Base-by-base conservation (phyloP, 2,329 filamentous ascomycete species). In the Trichophyton rubrum region DNA sequence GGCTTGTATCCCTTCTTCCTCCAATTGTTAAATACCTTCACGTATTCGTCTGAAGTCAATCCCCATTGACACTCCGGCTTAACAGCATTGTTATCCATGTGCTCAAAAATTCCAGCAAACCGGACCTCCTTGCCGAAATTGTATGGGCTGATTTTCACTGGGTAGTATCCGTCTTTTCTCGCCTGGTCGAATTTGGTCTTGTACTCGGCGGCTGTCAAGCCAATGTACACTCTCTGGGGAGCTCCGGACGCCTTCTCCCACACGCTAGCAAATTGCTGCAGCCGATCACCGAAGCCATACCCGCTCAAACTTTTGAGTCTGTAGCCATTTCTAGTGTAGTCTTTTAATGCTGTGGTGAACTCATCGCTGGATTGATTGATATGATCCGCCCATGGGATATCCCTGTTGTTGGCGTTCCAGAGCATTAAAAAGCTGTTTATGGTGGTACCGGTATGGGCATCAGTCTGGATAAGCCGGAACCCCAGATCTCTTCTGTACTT, bases 101-200 rank as follows among this genome's bases (percentile, higher is more conserved):
- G 60, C 27, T 63, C 61, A 55, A 60, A 64, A 22, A 63, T 62
- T 5, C 40, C 61, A 24, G 60, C 51, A 47, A 56, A 64, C 11
- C 49, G 59, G 35, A 60, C 47, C 49, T 61, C 33, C n/a, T 27
- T 59, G 11, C 55, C 61, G 20, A 13, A 1, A 22, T 47, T 59
- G 55, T 63, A 64, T 33, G 61, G 61, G 47, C 62, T 62, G 30
- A 64, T 20, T 27, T 53, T 17, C 7, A 61, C 33, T 11, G 60
- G 61, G 40, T 61, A 61, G 40, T 63, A 64, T 24, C 63, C 63
- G 15, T 64, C 33, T 17, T 20, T 56, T 9, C 60, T 59, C 41
- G 59, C 59, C 30, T 43, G 35, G 30, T 59, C 13, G 56, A 62
- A 61, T 20, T 33, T 56, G 35, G 57, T 41, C 27, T 60, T 27